Base-by-base conservation (phyloP, 2,329 filamentous ascomycete species). In the Xylaria sp. region DNA sequence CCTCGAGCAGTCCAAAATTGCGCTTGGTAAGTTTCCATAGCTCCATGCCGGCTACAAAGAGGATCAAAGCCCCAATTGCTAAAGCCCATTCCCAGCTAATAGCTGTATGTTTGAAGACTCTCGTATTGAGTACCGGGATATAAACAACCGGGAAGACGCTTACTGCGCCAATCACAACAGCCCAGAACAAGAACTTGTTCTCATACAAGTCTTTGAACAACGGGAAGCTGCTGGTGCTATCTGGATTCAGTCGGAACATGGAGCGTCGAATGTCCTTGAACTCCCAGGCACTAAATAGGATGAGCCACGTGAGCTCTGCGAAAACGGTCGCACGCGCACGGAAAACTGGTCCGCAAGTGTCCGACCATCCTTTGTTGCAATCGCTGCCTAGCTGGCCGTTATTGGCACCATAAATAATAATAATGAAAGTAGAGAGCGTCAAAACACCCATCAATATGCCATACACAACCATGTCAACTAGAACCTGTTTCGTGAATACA, bases 391-490 rank as follows among this genome's bases (percentile, higher is more conserved):
- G 84, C 60, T 84, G 71, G 20, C 86, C 86, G 61, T 79, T 79
- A 66, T 88, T 85, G 72, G 81, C 84, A 25, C 88, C 88, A 71
- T 87, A 89, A 48, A 89, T 80, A 66, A 88, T 80, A 72, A 92
- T 91, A 63, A 91, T 86, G 57, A 92, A 93, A 1, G 90, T 87
- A 73, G 83, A 81, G 75, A 89, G 84, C 53, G 85, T 90, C 69
- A 93, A 88, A 2, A 84, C 86, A 1, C 91, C 91, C 89, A 95
- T 93, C 83, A 92, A 90, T 72, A 90, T 75, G 30, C 93, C 93
- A 76, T 95, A 94, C 20, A 94, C 89, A 13, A 93, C 77, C 87
- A 94, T 94, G 79, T 96, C 93, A 70, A 91, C 80, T 56, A 94
- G 85, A 72, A 96, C 87, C 80, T 96, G 91, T 76, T 86, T 85